Base-by-base conservation (phyloP, 1,284 basidiomycete genomes). In the Boletus hoseneyae region DNA sequence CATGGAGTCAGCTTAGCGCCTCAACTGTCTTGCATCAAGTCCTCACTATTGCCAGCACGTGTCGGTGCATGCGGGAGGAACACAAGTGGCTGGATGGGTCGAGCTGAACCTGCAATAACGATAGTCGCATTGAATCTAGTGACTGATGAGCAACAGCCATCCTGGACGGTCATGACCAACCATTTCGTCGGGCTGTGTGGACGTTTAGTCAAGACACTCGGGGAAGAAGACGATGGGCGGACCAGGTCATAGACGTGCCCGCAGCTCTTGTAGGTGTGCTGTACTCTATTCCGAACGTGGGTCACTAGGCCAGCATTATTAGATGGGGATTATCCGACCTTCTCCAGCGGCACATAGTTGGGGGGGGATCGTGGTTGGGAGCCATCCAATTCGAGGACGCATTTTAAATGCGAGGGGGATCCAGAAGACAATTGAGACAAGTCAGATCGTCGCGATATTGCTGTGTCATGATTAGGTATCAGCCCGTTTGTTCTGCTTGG, bases 11-110 rank as follows among this genome's bases (percentile, higher is more conserved):
- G 63, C 40, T 39, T 41, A 25, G 57, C 51, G 48, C 57, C 47
- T 39, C 40, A 29, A 36, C 21, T 42, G 52, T 43, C 18, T 41
- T 36, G 42, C 16, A 37, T 49, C 36, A 54, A 36, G 33, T 42
- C 65, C 86, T 71, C 66, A 89, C 86, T 85, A 85, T 67, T 87
- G 85, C 82, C 85, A 87, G 62, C 86, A 90, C n/a, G 80, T 81
- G 16, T 65, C 68, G 33, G 64, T 73, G 67, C 86, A 89, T 25
- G 72, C 66, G 40, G 76, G 73, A 21, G 78, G 73, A 19, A 76
- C 72, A 60, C 86, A 90, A 51, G 80, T 70, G 25, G 53, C 56
- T 16, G 82, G 82, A 67, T 89, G 86, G 19, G 64, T 67, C 16
- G 74, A 67, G 58, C 86, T 88, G 70, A 89, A 89, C 67, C 75